These are phyloP conservation scores for Monilinia laxa DNA, from an alignment of 2,329 filamentous ascomycete species.

Conservation along the genomic window DNA sequence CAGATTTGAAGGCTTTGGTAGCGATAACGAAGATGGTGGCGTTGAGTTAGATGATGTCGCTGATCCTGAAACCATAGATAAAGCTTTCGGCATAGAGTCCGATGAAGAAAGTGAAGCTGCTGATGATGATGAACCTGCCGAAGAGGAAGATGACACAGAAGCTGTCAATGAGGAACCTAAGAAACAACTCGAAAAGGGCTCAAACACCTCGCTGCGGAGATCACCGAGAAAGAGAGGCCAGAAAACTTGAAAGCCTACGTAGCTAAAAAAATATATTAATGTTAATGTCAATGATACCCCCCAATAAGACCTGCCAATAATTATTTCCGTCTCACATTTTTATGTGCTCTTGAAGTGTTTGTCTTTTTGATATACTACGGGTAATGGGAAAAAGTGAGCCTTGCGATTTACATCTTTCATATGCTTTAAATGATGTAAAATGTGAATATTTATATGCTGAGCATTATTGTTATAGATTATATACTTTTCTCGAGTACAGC, in stretches of 20 bases:
- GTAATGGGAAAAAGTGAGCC: not conserved
- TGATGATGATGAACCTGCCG: constrained; percentile 34
- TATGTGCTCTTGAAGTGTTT: not conserved
- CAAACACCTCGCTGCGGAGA: constrained; percentile 27
- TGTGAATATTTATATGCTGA: not conserved
- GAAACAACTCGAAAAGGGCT: constrained; percentile 35
- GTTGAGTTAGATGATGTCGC: constrained; percentile 36
- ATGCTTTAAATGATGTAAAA: not conserved
- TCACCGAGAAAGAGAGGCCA: constrained; percentile 39
- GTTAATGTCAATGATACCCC: constrained; percentile 17
- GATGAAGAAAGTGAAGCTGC: constrained; percentile 46
- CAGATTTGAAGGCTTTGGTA: constrained; percentile 52
- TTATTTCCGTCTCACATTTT: too few species aligned
- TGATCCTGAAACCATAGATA: constrained; percentile 37
- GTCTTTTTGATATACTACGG: not conserved
- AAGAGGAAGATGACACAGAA: constrained; percentile 34
- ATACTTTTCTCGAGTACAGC: not conserved
- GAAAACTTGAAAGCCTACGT: constrained; percentile 26
- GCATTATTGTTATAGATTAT: not conserved
- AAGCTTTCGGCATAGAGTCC: constrained; percentile 39
- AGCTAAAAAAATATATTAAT: constrained; percentile 14
- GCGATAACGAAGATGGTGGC: constrained; percentile 45
- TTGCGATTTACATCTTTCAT: not conserved
- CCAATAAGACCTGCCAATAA: not conserved
- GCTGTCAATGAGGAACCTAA: constrained; percentile 39